Conservation (phyloP, 805 yeast genomes). For the Kuraishia floccosa region DNA sequence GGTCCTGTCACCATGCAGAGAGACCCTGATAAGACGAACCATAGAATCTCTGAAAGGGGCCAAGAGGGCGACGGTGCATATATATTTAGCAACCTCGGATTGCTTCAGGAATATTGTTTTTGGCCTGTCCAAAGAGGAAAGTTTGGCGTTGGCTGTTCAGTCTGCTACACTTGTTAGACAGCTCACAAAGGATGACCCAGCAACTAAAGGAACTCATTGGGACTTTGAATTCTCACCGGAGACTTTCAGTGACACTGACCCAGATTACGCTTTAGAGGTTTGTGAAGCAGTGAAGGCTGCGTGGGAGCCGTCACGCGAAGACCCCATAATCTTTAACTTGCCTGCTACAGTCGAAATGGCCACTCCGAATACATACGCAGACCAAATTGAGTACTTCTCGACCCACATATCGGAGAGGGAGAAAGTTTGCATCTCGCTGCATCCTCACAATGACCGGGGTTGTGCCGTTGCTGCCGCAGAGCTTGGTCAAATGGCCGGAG, state of each 20-base stretch:
- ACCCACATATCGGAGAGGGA: constrained; percentile 61
- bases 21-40: constrained; percentile 60
- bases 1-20: constrained; percentile 70
- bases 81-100: constrained; percentile 68
- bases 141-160: constrained; percentile 57
- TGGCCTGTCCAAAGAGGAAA: constrained; percentile 59
- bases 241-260: constrained; percentile 65
- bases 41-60: constrained; percentile 68
- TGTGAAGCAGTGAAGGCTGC: constrained; percentile 73
- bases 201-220: constrained; percentile 54
- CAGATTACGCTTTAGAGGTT: constrained; percentile 62
- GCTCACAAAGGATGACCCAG: constrained; percentile 66
- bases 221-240: constrained; percentile 70
- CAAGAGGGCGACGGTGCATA: constrained; percentile 60
- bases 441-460: constrained; percentile 74
- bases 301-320: constrained; percentile 69
- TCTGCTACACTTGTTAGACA: constrained; percentile 57
- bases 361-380: constrained; percentile 68
- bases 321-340: constrained; percentile 66
- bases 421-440: constrained; percentile 58
- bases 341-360: constrained; percentile 80
- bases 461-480: constrained; percentile 81
- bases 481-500: constrained; percentile 71
- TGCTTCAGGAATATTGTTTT: constrained; percentile 67
- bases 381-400: constrained; percentile 68